These are phyloP conservation scores for Arthroderma sp. DNA, from an alignment of 2,329 filamentous ascomycete species.

Conservation along the genomic window DNA sequence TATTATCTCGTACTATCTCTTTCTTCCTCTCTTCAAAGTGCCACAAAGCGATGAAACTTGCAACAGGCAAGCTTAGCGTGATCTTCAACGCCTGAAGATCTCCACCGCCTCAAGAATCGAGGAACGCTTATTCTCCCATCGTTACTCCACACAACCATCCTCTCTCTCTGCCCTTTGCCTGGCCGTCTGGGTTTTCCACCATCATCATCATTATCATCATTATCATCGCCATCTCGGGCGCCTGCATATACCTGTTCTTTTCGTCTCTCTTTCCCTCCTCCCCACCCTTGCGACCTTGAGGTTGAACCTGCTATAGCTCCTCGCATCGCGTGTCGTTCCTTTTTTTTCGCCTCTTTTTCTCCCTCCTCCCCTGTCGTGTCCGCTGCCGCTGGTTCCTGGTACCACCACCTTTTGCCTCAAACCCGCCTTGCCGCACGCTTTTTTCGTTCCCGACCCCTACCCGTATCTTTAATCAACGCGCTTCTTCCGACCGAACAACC, in stretches of 20 bases:
- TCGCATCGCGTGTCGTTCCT: not conserved
- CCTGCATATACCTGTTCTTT: too few species aligned
- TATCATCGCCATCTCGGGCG: not conserved
- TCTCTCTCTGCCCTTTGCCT: not conserved
- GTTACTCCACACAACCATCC: not conserved
- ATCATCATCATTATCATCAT: not conserved
- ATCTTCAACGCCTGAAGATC: not conserved
- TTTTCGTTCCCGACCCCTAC: too few species aligned
- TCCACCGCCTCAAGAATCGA: not conserved
- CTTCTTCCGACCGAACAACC: too few species aligned
- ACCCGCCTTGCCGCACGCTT: too few species aligned
- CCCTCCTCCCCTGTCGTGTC: constrained; percentile 2
- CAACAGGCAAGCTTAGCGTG: not conserved
- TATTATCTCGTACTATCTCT: too few species aligned
- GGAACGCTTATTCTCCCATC: too few species aligned
- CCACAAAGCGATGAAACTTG: too few species aligned
- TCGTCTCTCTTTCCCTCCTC: too few species aligned
- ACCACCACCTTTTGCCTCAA: not conserved
- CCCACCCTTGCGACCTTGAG: too few species aligned
- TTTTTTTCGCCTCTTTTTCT: not conserved
- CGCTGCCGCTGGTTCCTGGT: not conserved
- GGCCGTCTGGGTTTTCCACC: not conserved
- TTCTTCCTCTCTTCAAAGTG: too few species aligned
- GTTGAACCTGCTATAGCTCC: not conserved
- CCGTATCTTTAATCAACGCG: too few species aligned